Base-by-base conservation (phyloP, 202 grass and related monocot species). In the Sporobolus alterniflorus region DNA sequence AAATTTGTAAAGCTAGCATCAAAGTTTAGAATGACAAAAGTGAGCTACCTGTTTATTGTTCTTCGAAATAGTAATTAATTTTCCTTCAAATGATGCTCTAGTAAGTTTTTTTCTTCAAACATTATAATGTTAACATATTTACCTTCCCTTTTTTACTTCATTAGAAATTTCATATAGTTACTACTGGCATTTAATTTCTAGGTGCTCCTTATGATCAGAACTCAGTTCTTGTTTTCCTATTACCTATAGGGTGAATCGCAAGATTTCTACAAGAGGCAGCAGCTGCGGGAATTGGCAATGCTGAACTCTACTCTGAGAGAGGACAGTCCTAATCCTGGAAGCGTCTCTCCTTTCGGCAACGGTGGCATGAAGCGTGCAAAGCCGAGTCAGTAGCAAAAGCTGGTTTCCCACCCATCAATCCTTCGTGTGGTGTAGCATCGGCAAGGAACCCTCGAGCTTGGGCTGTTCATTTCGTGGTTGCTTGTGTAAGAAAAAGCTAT, bases 241-340 rank as follows among this genome's bases (percentile, higher is more conserved):
- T 54, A 74, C 75, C n/a, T n/a, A 46, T 80, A 98, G 95, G 92
- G 94, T 40, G 95, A 98, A 49, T 94, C 92, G 15, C 92, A 98
- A 70, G 95, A 98, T 89, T 84, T 89, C 71, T 98, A 94, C 78
- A 98, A 98, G 77, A 91, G 87, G 42, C 92, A 98, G 49, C 95
- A 98, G 54, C 78, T 94, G 25, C 83, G 90, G 80, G 95, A 98
- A 81, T 34, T 98, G 67, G 95, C 95, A 0, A 88, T 98, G 92
- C 49, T 98, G 31, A 98, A 98, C 59, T 94, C 92, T 20, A 56
- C 89, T 65, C 56, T 94, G 14, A 92, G 92, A 88, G 95, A 98
- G 68, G 90, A 91, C n/a, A 94, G 94, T 28, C 94, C 94, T 28
- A 91, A 85, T 64, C 94, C 94, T 18, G 94, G 94, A 42, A 94